A percentile compares a stretch with the other conserved stretches of the same genome.
Evolutionary conservation across 2,329 filamentous ascomycete species (phyloP).

Genomic region (Simplicillium sp.): DNA sequence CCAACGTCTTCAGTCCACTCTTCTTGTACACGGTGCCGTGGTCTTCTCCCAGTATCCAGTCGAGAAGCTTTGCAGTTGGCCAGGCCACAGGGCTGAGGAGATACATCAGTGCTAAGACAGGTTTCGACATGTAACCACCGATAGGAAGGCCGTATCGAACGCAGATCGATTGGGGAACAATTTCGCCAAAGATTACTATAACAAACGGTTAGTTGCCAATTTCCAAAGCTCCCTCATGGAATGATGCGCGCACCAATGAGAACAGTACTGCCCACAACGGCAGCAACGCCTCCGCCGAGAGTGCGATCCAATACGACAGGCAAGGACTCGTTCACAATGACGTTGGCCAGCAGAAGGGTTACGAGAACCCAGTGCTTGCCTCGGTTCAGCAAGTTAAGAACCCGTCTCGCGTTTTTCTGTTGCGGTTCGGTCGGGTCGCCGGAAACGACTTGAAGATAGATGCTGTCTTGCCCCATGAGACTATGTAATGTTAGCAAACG

Average conservation of each 20-base stretch:
- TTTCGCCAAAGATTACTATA: constrained; percentile 92
- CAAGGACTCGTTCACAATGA: constrained; percentile 94
- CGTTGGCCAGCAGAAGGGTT: constrained; percentile 86
- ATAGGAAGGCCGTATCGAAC: constrained; percentile 94
- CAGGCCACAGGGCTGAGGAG: constrained; percentile 81
- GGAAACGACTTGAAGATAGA: constrained; percentile 91
- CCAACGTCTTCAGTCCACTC: constrained; percentile 89
- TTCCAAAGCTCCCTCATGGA: neutral
- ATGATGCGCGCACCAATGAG: constrained; percentile 63
- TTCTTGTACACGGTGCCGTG: constrained; percentile 98
- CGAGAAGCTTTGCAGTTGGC: constrained; percentile 91
- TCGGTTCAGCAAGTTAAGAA: constrained; percentile 68
- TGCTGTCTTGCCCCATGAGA: constrained; percentile 73
- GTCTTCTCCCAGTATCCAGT: constrained; percentile 86
- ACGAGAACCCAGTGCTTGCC: constrained; percentile 99
- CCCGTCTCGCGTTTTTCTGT: constrained; percentile 72
- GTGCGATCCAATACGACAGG: constrained; percentile 93
- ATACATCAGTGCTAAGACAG: constrained; percentile 86
- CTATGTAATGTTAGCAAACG: constrained; percentile 18
- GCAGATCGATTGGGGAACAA: constrained; percentile 91
- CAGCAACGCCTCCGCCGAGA: constrained; percentile 87
- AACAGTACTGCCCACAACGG: constrained; percentile 85
- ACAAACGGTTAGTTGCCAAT: constrained; percentile 5
- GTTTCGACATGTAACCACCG: constrained; percentile 84
- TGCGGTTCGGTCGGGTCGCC: constrained; percentile 79